phyloP scores from a whole-genome alignment of 2,329 filamentous ascomycete species.

The Cladosporium austrohemisphaericum region DNA sequence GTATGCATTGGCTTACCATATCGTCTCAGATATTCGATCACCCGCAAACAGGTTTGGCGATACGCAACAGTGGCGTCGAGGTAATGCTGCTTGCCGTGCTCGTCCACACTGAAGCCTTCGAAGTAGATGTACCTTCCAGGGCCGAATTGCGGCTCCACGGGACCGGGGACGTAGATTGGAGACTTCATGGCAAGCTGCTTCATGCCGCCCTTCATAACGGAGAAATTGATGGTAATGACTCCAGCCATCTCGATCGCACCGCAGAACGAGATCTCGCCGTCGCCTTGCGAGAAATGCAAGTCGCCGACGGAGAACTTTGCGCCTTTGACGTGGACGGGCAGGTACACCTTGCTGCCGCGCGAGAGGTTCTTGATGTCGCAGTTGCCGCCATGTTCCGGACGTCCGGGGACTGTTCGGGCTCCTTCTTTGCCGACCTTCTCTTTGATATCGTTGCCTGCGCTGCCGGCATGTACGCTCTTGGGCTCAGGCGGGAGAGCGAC shows the following conservation, averaged over 20 bases:
- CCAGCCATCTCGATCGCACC: constrained; percentile 89
- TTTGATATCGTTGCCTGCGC: constrained; percentile 53
- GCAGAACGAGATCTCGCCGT: constrained; percentile 79
- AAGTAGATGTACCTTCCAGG: constrained; percentile 79
- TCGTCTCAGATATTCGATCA: constrained; percentile 71
- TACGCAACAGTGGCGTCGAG: constrained; percentile 85
- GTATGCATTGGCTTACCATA: constrained; percentile 51
- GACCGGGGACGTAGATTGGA: constrained; percentile 80
- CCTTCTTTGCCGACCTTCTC: constrained; percentile 68
- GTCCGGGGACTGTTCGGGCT: constrained; percentile 76
- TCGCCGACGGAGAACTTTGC: constrained; percentile 91
- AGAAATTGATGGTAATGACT: constrained; percentile 84
- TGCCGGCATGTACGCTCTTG: constrained; percentile 68
- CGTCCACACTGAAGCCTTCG: constrained; percentile 86
- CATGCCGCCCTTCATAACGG: constrained; percentile 78
- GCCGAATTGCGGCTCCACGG: constrained; percentile 83
- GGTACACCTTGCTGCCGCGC: constrained; percentile 74
- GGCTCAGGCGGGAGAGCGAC: constrained; percentile 76
- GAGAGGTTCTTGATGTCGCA: constrained; percentile 88
- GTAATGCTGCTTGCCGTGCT: constrained; percentile 84
- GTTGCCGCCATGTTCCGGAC: constrained; percentile 85
- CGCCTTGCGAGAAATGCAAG: constrained; percentile 81
- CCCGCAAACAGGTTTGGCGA: constrained; percentile 71
- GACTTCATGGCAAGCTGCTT: constrained; percentile 70
- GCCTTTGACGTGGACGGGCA: constrained; percentile 80